A percentile compares a stretch with the other conserved stretches of the same genome.
These are phyloP conservation scores for Typha latifolia DNA, from an alignment of 176 grass and related monocot genomes.

Conservation along the genomic window DNA sequence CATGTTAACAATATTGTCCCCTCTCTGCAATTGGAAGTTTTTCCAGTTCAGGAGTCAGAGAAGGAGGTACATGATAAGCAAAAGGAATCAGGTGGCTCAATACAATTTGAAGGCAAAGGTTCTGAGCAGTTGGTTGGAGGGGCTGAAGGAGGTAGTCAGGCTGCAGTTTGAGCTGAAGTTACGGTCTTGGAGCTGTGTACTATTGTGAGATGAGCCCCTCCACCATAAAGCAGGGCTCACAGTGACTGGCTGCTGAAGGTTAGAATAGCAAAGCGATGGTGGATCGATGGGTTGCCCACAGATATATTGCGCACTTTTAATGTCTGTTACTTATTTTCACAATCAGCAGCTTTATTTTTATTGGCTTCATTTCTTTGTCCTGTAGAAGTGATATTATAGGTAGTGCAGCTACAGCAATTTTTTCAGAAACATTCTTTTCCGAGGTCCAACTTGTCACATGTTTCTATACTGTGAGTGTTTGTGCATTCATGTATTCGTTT, in stretches of 20 bases:
- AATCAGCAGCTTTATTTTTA: conserved; percentile 25
- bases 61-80: conserved; percentile 12
- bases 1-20: conserved; percentile 64
- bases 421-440: conserved; percentile 3
- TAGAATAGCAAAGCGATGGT: not conserved
- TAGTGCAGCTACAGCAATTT: conserved; percentile 19
- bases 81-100: conserved; percentile 22
- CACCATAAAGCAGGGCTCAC: too few species aligned
- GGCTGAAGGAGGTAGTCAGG: conserved; percentile 10
- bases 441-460: conserved; percentile 16
- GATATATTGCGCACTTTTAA: conserved; percentile 30
- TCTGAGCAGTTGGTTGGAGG: conserved; percentile 19
- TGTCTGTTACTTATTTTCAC: conserved; percentile 25
- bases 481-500: conserved; percentile 8
- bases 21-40: conserved; percentile 54
- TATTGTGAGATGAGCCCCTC: conserved; percentile 15
- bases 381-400: conserved; percentile 38
- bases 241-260: not conserved
- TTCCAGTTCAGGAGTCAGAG: conserved; percentile 38
- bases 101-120: conserved; percentile 13
- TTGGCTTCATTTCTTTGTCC: conserved; percentile 23
- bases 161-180: conserved; percentile 5
- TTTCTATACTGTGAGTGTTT: conserved; percentile 10
- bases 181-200: conserved; percentile 13
- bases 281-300: conserved; percentile 1